phyloP scores from a whole-genome alignment of 306 rosid genomes.

The Gillenia trifoliata region DNA sequence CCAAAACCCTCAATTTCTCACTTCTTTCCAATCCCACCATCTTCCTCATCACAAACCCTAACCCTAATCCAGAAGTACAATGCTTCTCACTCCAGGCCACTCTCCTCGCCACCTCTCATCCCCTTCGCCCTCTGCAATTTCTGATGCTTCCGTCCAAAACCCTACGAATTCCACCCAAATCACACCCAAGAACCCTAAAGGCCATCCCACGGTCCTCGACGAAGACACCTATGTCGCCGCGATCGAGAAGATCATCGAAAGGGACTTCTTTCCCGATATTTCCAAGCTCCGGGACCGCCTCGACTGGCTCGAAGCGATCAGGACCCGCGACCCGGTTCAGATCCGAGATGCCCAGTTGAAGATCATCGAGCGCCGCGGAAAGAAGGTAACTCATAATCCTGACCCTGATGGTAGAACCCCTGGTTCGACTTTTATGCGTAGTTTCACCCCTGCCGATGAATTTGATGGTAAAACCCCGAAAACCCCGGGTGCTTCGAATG shows the following conservation, averaged over 20 bases:
- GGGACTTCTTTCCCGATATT: constrained; percentile 95
- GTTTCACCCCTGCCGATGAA: constrained; percentile 71
- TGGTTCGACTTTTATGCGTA: constrained; percentile 74
- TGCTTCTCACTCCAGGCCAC: constrained; percentile 95
- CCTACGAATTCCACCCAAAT: constrained; percentile 29
- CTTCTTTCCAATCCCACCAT: not conserved
- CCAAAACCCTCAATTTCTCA: not conserved
- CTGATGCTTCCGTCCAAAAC: constrained; percentile 27
- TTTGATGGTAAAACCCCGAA: constrained; percentile 56
- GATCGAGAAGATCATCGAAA: constrained; percentile 89
- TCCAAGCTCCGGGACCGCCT: constrained; percentile 93
- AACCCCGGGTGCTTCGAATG: constrained; percentile 24
- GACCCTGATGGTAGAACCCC: constrained; percentile 59
- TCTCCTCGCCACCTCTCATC: constrained; percentile 86
- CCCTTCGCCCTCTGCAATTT: constrained; percentile 53
- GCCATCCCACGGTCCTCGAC: constrained; percentile 55
- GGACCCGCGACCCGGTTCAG: constrained; percentile 69
- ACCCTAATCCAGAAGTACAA: constrained; percentile 13
- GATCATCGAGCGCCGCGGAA: constrained; percentile 77
- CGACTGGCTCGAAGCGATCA: constrained; percentile 90
- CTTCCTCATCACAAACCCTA: not conserved
- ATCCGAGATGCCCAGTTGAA: constrained; percentile 92
- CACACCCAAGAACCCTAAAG: constrained; percentile 21
- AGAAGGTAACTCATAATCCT: constrained; percentile 41
- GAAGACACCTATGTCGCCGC: constrained; percentile 83